Conservation (phyloP, 2,329 filamentous ascomycete genomes). For the Nemania diffusa region DNA sequence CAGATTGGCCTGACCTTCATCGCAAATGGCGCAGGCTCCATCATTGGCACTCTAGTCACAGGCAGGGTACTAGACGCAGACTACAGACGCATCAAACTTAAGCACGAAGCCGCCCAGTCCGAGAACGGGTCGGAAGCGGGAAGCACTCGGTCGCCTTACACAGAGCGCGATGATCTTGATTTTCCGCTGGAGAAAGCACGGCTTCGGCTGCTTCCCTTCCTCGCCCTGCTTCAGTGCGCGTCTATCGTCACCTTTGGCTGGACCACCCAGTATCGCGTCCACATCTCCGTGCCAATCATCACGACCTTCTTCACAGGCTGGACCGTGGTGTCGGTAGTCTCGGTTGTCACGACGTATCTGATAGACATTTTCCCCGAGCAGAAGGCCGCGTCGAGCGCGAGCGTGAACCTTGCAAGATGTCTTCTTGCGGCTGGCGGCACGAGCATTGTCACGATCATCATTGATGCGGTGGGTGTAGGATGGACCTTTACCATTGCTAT, state of each 20-base stretch:
- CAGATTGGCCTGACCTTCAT: conserved; percentile 64
- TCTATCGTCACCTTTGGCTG: conserved; percentile 64
- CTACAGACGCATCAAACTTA: conserved; percentile 56
- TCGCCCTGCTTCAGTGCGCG: conserved; percentile 56
- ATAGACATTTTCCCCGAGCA: conserved; percentile 62
- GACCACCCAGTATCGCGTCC: conserved; percentile 59
- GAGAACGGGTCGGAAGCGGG: conserved; percentile 6
- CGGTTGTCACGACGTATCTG: conserved; percentile 62
- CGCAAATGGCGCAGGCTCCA: conserved; percentile 64
- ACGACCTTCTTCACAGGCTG: conserved; percentile 64
- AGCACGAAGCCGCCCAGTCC: conserved; percentile 37
- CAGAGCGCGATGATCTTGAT: conserved; percentile 18
- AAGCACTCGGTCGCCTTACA: background rate
- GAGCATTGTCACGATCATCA: conserved; percentile 61
- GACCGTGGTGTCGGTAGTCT: conserved; percentile 61
- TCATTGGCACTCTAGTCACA: conserved; percentile 62
- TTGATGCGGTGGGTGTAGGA: conserved; percentile 58
- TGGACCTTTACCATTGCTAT: conserved; percentile 59
- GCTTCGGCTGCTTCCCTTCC: conserved; percentile 59
- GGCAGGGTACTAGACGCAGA: conserved; percentile 64
- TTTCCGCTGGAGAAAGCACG: conserved; percentile 64
- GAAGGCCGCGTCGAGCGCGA: conserved; percentile 63
- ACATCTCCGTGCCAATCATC: conserved; percentile 61
- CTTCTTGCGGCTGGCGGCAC: conserved; percentile 63
- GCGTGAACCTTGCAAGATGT: conserved; percentile 63